Percentiles rank a stretch among this genome's conserved stretches.
Conservation (phyloP, 2,329 filamentous ascomycete genomes). For the Sporothrix dimorphospora region DNA sequence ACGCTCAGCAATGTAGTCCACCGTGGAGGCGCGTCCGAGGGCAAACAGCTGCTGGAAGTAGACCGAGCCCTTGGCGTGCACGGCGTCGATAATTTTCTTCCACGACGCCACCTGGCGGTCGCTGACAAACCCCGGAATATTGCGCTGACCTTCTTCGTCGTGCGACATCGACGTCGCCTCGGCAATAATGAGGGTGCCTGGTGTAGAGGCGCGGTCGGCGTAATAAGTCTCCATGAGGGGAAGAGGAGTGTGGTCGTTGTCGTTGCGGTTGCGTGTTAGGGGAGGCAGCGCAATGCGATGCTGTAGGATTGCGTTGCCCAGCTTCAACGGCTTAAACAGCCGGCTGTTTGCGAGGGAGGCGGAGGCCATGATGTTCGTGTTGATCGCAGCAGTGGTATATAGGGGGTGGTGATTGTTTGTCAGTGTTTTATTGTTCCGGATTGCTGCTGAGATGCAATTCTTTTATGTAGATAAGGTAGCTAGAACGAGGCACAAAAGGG, state of each 20-base stretch:
- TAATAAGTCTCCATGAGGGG: constrained; percentile 49
- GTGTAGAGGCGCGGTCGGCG: constrained; percentile 46
- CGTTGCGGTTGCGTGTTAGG: constrained; percentile 57
- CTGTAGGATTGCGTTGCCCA: constrained; percentile 50
- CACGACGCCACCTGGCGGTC: constrained; percentile 59
- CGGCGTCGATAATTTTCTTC: constrained; percentile 61
- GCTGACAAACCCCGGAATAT: constrained; percentile 62
- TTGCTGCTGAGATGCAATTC: too few relatives aligned
- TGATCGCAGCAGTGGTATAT: not conserved
- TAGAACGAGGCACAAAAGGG: too few relatives aligned
- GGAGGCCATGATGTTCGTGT: not conserved
- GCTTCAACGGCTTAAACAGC: constrained; percentile 38
- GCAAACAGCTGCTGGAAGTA: constrained; percentile 66
- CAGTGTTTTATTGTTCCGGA: too few relatives aligned
- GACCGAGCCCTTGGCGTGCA: constrained; percentile 62
- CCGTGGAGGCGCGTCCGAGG: constrained; percentile 46
- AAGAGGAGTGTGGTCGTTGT: constrained; percentile 37
- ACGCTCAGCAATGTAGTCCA: constrained; percentile 37
- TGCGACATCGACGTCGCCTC: constrained; percentile 52
- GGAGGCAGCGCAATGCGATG: constrained; percentile 57
- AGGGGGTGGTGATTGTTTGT: too few relatives aligned
- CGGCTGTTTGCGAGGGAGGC: not conserved
- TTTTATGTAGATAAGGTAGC: too few relatives aligned
- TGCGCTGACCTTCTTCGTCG: constrained; percentile 43
- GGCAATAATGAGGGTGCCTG: constrained; percentile 48